A percentile compares a stretch with the other conserved stretches of the same genome.
These are phyloP conservation scores for Xylariales sp. DNA, from an alignment of 2,329 filamentous ascomycete species.

Conservation along the genomic window DNA sequence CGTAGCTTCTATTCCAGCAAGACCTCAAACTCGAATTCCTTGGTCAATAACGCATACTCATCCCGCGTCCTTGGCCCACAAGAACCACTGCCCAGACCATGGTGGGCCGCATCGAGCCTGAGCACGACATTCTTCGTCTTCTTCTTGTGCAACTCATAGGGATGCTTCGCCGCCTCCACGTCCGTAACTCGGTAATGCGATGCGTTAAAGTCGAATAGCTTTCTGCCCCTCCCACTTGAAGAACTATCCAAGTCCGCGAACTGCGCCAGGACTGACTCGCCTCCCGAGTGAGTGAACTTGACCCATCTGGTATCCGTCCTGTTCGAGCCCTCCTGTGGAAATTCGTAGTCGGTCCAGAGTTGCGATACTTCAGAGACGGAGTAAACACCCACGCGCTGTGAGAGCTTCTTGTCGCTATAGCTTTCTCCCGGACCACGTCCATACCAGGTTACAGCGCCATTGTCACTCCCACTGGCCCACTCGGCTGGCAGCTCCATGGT, in stretches of 20 bases:
- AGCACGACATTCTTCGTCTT: slow-evolving; percentile 51
- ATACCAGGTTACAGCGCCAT: slow-evolving; percentile 48
- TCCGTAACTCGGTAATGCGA: slow-evolving; percentile 47
- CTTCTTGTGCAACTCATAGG: slow-evolving; percentile 52
- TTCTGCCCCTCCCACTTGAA: slow-evolving; percentile 29
- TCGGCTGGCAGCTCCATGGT: slow-evolving; percentile 33
- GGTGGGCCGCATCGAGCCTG: slow-evolving; percentile 55
- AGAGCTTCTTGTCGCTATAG: slow-evolving; percentile 62
- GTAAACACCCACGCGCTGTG: slow-evolving; percentile 53
- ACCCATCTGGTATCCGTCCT: slow-evolving; percentile 60
- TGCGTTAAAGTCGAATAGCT: slow-evolving; percentile 50
- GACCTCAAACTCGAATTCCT: slow-evolving; percentile 38
- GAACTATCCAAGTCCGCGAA: slow-evolving; percentile 18
- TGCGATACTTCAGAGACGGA: slow-evolving; percentile 35
- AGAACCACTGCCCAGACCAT: slow-evolving; percentile 58
- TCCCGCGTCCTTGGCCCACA: slow-evolving; percentile 54
- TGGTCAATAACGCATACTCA: slow-evolving; percentile 38
- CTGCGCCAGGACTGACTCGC: slow-evolving; percentile 21
- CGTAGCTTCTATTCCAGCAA: slow-evolving; percentile 34
- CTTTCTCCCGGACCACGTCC: slow-evolving; percentile 64
- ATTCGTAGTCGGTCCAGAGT: slow-evolving; percentile 60
- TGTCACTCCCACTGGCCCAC: slow-evolving; percentile 13
- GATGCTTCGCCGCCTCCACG: slow-evolving; percentile 57
- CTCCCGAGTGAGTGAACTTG: slow-evolving; percentile 28
- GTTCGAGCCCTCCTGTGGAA: slow-evolving; percentile 63